Evolutionary conservation across 371 early-diverging fungal genomes (phyloP).

Genomic region (Mortierella sp.): DNA sequence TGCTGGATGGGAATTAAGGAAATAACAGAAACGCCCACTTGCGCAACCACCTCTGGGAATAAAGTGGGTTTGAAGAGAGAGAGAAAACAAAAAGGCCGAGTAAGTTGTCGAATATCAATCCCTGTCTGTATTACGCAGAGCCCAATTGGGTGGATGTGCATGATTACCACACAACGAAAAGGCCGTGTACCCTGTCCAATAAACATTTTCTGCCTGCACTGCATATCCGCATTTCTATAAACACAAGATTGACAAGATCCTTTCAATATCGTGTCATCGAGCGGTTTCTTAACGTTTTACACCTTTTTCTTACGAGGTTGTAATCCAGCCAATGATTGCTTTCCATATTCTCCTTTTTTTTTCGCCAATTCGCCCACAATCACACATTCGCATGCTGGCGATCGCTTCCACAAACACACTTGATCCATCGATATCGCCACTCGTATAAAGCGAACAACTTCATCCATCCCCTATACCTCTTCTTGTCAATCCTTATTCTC

Average conservation of each 20-base stretch:
- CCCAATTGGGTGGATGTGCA: background rate
- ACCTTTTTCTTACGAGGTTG: background rate
- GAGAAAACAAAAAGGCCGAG: constrained; percentile 1
- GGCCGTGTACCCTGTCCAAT: constrained; percentile 11
- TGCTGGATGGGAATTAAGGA: background rate
- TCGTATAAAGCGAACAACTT: background rate
- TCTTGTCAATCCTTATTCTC: background rate
- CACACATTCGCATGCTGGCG: background rate
- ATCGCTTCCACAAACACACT: background rate
- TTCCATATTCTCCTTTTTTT: background rate
- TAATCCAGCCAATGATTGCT: constrained; percentile 3
- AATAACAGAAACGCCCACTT: background rate
- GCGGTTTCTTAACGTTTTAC: constrained; percentile 3
- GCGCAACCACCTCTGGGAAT: constrained; percentile 2
- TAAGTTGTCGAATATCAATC: background rate
- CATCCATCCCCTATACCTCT: constrained; percentile 2
- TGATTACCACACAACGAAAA: background rate
- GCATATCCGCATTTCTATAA: background rate
- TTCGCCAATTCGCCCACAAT: background rate
- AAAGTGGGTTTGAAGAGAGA: no score
- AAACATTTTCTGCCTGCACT: background rate
- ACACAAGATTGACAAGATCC: constrained; percentile 26
- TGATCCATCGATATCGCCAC: background rate
- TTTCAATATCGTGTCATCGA: constrained; percentile 46
- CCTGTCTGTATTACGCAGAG: background rate